Conservation (phyloP, 371 early-diverging fungal genomes). For the Sanchytrium tribonematis region DNA sequence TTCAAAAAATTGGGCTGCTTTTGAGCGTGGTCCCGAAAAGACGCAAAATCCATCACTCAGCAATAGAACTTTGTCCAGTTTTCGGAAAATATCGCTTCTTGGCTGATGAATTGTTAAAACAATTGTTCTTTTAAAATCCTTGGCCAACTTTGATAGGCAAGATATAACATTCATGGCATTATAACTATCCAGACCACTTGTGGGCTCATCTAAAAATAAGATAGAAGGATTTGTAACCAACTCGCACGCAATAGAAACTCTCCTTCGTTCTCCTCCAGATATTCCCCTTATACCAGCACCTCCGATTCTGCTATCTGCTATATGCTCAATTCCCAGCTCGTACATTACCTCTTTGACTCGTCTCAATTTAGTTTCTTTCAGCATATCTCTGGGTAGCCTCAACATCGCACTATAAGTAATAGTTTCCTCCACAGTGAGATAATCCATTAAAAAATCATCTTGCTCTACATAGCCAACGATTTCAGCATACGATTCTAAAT, state of each 20-base stretch:
- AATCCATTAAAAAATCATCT: conserved; percentile 54
- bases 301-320: conserved; percentile 34
- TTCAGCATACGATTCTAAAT: conserved; percentile 2
- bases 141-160: conserved; percentile 46
- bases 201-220: conserved; percentile 37
- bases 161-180: conserved; percentile 72
- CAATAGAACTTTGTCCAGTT: conserved; percentile 62
- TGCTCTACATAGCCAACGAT: conserved; percentile 59
- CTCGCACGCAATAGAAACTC: conserved; percentile 71
- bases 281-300: conserved; percentile 38
- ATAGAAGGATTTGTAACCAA: conserved; percentile 50
- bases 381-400: conserved; percentile 33
- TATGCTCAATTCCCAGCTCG: conserved; percentile 31
- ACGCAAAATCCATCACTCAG: conserved; percentile 45
- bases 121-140: conserved; percentile 50
- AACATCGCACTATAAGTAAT: conserved; percentile 57
- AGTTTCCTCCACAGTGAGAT: conserved; percentile 65
- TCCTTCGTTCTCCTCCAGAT: conserved; percentile 73
- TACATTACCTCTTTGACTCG: conserved; percentile 35
- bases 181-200: conserved; percentile 65
- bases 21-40: conserved; percentile 22
- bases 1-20: conserved; percentile 26
- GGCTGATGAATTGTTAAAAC: conserved; percentile 88
- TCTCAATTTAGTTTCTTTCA: conserved; percentile 16
- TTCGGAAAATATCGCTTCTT: conserved; percentile 53